Percentiles rank a stretch among this genome's conserved stretches.
Conservation (phyloP, 768 basidiomycete species). For the Suillus subalutaceus region DNA sequence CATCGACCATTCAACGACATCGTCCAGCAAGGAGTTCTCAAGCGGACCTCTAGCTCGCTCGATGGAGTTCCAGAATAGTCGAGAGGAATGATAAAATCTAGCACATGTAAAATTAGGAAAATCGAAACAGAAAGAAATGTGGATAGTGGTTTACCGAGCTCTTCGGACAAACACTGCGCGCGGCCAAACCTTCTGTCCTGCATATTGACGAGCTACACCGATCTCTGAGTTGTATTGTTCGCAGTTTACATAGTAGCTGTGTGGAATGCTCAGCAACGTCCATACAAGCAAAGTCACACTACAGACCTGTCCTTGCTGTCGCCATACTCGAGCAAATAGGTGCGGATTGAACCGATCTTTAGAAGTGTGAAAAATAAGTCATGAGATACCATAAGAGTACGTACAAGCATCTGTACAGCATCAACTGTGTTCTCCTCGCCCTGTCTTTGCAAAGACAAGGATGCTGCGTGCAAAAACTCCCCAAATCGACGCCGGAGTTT, state of each 20-base stretch:
- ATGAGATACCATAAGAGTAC: background rate
- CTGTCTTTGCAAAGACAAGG: constrained; percentile 65
- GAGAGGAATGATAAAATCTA: constrained; percentile 67
- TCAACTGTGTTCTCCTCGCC: constrained; percentile 84
- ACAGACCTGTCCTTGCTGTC: constrained; percentile 61
- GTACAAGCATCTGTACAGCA: constrained; percentile 55
- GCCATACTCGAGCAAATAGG: constrained; percentile 75
- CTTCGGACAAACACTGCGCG: constrained; percentile 68
- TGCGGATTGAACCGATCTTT: constrained; percentile 51
- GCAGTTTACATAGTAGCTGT: constrained; percentile 58
- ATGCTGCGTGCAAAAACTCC: constrained; percentile 69
- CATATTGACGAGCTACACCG: constrained; percentile 67
- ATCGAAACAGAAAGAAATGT: constrained; percentile 7
- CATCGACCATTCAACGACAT: constrained; percentile 73
- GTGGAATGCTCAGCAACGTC: constrained; percentile 3
- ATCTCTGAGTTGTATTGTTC: constrained; percentile 63
- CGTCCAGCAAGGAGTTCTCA: constrained; percentile 69
- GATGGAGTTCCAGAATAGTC: constrained; percentile 74
- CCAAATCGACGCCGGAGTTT: constrained; percentile 65
- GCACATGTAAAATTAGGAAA: constrained; percentile 4
- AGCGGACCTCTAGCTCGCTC: constrained; percentile 62
- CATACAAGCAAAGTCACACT: constrained; percentile 14
- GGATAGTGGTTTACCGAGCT: constrained; percentile 50
- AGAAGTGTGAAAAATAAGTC: background rate
- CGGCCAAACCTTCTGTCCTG: constrained; percentile 77